Percentiles rank a stretch among this genome's conserved stretches.
phyloP scores from a whole-genome alignment of 495 filamentous ascomycete genomes.

The Barbatosphaeria neglecta region DNA sequence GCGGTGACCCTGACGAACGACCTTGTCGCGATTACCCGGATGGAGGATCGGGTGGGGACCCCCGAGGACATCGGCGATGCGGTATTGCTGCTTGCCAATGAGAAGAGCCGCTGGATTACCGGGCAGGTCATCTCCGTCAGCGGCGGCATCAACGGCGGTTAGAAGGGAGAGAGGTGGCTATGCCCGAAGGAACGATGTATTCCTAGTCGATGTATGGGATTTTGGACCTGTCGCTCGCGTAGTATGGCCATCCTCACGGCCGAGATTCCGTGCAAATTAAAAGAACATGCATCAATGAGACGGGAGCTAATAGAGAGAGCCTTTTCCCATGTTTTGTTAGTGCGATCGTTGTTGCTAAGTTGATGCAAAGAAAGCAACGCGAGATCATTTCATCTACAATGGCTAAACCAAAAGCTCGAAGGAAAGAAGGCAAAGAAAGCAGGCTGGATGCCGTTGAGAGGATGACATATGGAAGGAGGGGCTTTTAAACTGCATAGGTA shows the following conservation, averaged over 20 bases:
- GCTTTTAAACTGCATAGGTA: too few species aligned
- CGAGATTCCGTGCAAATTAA: too few species aligned
- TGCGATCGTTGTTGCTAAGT: too few species aligned
- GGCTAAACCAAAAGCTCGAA: too few species aligned
- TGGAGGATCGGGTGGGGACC: constrained; percentile 18
- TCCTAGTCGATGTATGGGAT: background rate
- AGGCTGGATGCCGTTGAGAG: too few species aligned
- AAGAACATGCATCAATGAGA: too few species aligned
- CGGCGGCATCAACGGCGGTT: constrained; percentile 22
- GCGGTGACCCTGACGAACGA: background rate
- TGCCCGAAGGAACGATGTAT: background rate
- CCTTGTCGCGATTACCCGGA: constrained; percentile 13
- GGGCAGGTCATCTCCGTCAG: constrained; percentile 36
- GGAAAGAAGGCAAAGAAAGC: too few species aligned
- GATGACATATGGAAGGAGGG: too few species aligned
- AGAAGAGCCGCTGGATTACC: constrained; percentile 40
- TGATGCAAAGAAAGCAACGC: too few species aligned
- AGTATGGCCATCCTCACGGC: background rate
- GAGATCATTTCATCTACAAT: too few species aligned
- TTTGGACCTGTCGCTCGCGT: too few species aligned
- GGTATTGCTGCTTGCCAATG: constrained; percentile 31
- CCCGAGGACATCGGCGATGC: constrained; percentile 36
- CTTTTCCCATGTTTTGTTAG: background rate
- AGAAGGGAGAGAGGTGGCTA: background rate
- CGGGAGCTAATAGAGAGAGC: too few species aligned